Percentiles rank a stretch among this genome's conserved stretches.
These are phyloP conservation scores for Limnanthes douglasii DNA, from an alignment of 345 rosid species.

Conservation along the genomic window DNA sequence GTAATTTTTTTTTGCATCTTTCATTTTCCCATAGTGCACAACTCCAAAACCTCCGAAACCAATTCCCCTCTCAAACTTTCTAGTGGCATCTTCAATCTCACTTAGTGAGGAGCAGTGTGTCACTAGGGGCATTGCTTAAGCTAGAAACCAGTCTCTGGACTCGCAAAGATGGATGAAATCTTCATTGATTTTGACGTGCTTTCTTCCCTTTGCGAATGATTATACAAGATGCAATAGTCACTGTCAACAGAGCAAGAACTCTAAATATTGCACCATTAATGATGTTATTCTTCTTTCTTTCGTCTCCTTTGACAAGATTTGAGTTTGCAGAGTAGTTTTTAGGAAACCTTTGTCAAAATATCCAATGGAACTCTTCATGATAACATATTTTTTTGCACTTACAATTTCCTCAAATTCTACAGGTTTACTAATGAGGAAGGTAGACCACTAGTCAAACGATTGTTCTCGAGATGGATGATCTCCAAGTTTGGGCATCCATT, in stretches of 20 bases:
- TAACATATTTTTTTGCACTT: conserved; percentile 70
- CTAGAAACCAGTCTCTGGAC: conserved; percentile 40
- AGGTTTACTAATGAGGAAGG: no score
- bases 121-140: conserved; percentile 49
- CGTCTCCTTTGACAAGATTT: conserved; percentile 31
- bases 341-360: conserved; percentile 21
- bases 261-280: conserved; percentile 60
- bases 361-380: conserved; percentile 66
- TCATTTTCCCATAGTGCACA: conserved; percentile 71
- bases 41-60: conserved; percentile 98
- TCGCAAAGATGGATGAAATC: conserved; percentile 26
- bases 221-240: conserved; percentile 37
- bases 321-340: conserved; percentile 62
- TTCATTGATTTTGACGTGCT: no score
- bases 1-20: conserved; percentile 92
- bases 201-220: conserved; percentile 41
- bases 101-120: conserved; percentile 64
- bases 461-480: no score
- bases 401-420: no score
- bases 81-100: conserved; percentile 82
- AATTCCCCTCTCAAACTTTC: conserved; percentile 58
- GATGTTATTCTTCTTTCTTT: conserved; percentile 28
- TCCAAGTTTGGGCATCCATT: no score
- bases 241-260: conserved; percentile 55
- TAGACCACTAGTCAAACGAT: no score